Evolutionary conservation across 176 grass and related monocot species (phyloP), one percentile per base, ranked within the genome.

Genomic region (Oryza punctata): DNA sequence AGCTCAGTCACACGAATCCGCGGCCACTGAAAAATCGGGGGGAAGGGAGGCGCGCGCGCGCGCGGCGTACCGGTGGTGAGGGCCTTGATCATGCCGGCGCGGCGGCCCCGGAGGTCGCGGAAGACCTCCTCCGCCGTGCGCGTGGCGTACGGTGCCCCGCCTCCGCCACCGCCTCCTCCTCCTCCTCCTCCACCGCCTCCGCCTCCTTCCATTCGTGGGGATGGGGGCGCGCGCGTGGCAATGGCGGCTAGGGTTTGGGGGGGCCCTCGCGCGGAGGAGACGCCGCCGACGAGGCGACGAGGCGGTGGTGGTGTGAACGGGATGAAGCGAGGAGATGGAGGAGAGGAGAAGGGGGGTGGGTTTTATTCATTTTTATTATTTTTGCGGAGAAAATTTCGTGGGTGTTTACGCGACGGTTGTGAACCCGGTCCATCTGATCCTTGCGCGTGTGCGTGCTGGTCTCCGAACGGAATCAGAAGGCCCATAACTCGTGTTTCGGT

Each of bases 61-160:
- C 32, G 32, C 32, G 32, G 32, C 47, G 70, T 66, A 97, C 94
- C 94, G 8, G 84, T 82, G 82, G 94, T 97, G 66, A 97, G 94
- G 28, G 92, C 94, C 78, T 90, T 97, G 85, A 97, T 92, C 89
- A 97, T 97, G 76, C 94, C 92, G 50, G 92, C 90, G 84, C 94
- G 94, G 63, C 94, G 86, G 27, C 86, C 90, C 49, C 92, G 89
- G 65, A 90, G 91, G 85, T 97, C 94, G 81, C 94, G 90, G 71
- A 97, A 97, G 57, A 97, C 94, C 79, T 97, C 94, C 83, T 97
- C 94, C 67, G 92, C 76, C 83, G 88, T 91, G 81, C 92, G 94
- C 67, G 78, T 63, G 40, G 72, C 37, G 71, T 90, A 44, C 41
- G 70, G 28, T 37, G 81, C 77, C 66, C 78, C 85, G 35, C 66